Percentiles rank a stretch among this genome's conserved stretches.
These are phyloP conservation scores for Linnemannia elongata DNA, from an alignment of 192 early-diverging fungal species.

Conservation along the genomic window DNA sequence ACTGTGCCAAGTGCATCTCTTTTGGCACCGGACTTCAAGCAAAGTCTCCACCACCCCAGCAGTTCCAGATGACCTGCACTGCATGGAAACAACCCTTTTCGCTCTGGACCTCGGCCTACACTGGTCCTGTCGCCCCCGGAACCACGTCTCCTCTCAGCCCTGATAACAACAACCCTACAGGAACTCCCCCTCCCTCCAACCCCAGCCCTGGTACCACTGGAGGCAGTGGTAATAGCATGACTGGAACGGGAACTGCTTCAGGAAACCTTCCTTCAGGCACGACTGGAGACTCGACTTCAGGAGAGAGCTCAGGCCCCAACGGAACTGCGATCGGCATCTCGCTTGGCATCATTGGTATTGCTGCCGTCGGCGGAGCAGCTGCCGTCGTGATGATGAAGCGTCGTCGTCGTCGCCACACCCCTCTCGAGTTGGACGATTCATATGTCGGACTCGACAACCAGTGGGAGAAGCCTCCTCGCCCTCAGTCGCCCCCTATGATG, in stretches of 20 bases:
- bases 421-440: slow-evolving; percentile 36
- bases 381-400: slow-evolving; percentile 48
- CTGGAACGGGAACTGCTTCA: neutral
- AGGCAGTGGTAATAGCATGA: neutral
- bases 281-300: neutral
- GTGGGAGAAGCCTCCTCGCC: slow-evolving; percentile 44
- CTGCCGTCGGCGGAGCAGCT: slow-evolving; percentile 6
- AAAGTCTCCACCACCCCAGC: slow-evolving; percentile 17
- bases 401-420: slow-evolving; percentile 45
- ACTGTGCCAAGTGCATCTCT: slow-evolving; percentile 23
- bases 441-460: slow-evolving; percentile 42
- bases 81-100: slow-evolving; percentile 2
- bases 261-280: neutral
- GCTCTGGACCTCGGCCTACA: slow-evolving; percentile 24
- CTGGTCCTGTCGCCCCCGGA: slow-evolving; percentile 32
- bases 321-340: slow-evolving; percentile 49
- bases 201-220: neutral
- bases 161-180: neutral
- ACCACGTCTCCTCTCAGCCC: slow-evolving; percentile 16
- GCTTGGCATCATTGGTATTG: slow-evolving; percentile 45
- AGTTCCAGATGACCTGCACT: slow-evolving; percentile 25
- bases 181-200: neutral
- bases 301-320: slow-evolving; percentile 16
- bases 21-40: neutral
- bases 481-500: slow-evolving; percentile 29